Evolutionary conservation across 371 early-diverging fungal species (phyloP), one percentile per base, ranked within the genome.

Genomic region (Fennellomyces sp.): DNA sequence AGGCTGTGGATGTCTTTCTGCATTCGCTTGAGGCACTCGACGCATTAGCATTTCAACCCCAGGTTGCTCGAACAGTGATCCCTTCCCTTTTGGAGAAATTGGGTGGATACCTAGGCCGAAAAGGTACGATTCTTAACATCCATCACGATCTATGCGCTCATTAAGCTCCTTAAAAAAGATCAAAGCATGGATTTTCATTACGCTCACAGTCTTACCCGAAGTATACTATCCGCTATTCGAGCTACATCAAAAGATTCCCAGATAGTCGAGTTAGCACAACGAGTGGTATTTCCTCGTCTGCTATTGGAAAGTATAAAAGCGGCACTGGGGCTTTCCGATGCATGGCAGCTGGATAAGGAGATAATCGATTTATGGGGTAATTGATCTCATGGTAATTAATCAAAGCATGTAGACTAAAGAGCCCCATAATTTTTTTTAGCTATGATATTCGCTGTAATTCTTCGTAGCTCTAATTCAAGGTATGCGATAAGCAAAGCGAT

Each of bases 281-380:
- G 31, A 15, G 12, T 19, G 15, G 30, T 60, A 5, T 60, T 52
- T 26, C 60, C 60, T 31, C 23, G 13, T 11, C 35, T 60, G 4
- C 12, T 60, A 23, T 21, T 38, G 19, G 48, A 52, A 33, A 51
- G 60, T 31, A 27, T 60, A 5, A 38, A 45, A 21, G 25, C 52
- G 5, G 28, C 52, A 4, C 30, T 60, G 17, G 25, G 39, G 5
- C 28, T 38, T 5, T 38, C 53, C 15, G 42, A 60, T 30, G 38
- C 52, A 12, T 60, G 60, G 60, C 15, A 28, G 12, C 39, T 52
- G 12, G 52, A 60, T 6, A 41, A 51, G 0, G 11, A 38, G 13
- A 41, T 60, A 13, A 52, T 60, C 19, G 28, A 60, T 29, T 21
- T 60, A 29, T 52, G 51, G 36, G 60, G 52, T 51, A 54, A 48